These are phyloP conservation scores for Candolleomyces aberdarensis DNA, from an alignment of 768 basidiomycete genomes.

Conservation along the genomic window DNA sequence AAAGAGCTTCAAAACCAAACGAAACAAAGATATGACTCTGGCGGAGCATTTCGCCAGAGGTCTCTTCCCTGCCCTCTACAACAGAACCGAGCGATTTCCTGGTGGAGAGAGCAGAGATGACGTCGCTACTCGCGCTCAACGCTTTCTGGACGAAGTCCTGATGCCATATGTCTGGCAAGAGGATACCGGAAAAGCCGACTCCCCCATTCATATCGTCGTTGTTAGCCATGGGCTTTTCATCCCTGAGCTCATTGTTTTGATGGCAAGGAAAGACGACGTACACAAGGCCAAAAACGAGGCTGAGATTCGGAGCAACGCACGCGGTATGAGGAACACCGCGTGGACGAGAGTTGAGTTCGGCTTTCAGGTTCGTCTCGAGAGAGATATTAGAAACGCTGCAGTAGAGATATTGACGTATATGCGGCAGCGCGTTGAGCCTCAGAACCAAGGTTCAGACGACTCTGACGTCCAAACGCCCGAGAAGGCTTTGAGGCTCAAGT, in stretches of 20 bases:
- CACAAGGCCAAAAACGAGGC: conserved; percentile 14
- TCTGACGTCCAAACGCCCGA: background rate
- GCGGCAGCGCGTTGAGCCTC: background rate
- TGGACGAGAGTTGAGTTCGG: conserved; percentile 59
- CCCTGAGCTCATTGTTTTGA: conserved; percentile 49
- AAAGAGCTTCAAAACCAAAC: conserved; percentile 37
- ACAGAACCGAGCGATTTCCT: conserved; percentile 54
- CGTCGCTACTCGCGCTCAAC: conserved; percentile 51
- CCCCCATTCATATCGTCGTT: conserved; percentile 48
- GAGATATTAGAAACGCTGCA: background rate
- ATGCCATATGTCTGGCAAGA: conserved; percentile 52
- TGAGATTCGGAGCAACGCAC: conserved; percentile 28
- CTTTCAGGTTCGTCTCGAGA: conserved; percentile 28
- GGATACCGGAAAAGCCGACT: conserved; percentile 18
- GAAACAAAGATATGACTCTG: conserved; percentile 30
- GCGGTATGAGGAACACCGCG: conserved; percentile 63
- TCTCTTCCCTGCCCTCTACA: conserved; percentile 47
- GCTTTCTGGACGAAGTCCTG: conserved; percentile 48
- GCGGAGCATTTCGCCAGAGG: conserved; percentile 50
- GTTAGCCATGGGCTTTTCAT: conserved; percentile 80
- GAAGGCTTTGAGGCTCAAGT: conserved; percentile 33
- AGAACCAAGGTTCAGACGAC: background rate
- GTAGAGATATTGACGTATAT: background rate
- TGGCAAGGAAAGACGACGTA: conserved; percentile 39
- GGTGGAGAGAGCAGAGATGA: conserved; percentile 73